Evolutionary conservation across 306 rosid species (phyloP).

Genomic region (Vicia faba): DNA sequence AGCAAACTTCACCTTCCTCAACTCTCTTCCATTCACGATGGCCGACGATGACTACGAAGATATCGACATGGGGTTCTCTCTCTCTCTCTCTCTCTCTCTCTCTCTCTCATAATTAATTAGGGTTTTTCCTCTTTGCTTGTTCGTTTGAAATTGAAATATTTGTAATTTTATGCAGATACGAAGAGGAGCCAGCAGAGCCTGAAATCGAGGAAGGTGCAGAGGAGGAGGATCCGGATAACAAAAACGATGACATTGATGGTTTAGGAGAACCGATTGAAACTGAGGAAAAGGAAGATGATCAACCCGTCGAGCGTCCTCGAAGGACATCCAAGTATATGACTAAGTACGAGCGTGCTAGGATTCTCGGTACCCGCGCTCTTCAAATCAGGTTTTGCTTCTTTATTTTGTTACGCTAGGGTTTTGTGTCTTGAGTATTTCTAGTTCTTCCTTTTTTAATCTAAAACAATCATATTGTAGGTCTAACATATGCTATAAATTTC

Average conservation of each 20-base stretch:
- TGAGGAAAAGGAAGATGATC: constrained; percentile 61
- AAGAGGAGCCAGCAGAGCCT: constrained; percentile 88
- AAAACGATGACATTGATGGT: constrained; percentile 59
- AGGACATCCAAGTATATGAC: constrained; percentile 90
- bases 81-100: neutral
- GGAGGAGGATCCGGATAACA: constrained; percentile 66
- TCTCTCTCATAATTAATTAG: neutral
- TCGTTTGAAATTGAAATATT: neutral
- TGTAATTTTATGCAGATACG: constrained; percentile 55
- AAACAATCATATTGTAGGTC: neutral
- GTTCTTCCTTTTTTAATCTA: neutral
- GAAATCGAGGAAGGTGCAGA: constrained; percentile 93
- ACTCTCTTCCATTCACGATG: constrained; percentile 29
- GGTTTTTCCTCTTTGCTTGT: neutral
- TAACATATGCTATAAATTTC: constrained; percentile 9
- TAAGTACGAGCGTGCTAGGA: constrained; percentile 90
- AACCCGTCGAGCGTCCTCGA: constrained; percentile 57
- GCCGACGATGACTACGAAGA: constrained; percentile 55
- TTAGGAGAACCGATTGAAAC: constrained; percentile 69
- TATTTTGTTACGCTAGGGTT: no score
- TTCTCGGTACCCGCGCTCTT: constrained; percentile 92
- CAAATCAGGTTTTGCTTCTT: constrained; percentile 71
- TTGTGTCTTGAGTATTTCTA: no score
- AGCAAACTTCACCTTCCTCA: neutral
- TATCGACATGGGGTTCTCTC: constrained; percentile 44